Evolutionary conservation across 179 eudicot genomes (phyloP), one percentile per base, ranked within the genome.

Genomic region (Camellia oleifera): DNA sequence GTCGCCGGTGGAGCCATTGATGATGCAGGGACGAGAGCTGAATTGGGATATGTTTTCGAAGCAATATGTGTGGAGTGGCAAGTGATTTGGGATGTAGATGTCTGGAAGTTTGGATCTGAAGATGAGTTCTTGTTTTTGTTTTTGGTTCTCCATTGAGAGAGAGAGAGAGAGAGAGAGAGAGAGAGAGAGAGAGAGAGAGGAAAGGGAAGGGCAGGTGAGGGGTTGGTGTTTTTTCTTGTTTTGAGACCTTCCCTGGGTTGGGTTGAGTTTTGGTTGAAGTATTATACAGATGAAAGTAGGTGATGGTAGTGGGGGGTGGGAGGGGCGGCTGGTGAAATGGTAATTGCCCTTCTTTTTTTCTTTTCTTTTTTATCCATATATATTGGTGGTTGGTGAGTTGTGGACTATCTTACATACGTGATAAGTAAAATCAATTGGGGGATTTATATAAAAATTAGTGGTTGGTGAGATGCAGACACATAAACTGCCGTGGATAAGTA

Each of bases 101-200:
- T 92, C 94, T 2, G 97, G 95, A 5, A 96, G 92, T 72, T 90
- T 94, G 0, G 99, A 96, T 42, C 91, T 84, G 86, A 91, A 96
- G 44, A 94, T 87, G 68, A 81, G 81, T 18, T 94, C 97, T 9
- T 46, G 62, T 5, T 74, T 68, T 20, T 67, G 77, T 52, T 61
- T 85, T 32, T 32, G 40, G 61, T 80, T n/a, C 53, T 85, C 85
- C 83, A 84, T 83, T 75, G 63, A 18, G 61, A 56, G 40, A 32
- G 40, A 32, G 40, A 32, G 40, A 66, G 70, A 66, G 58, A 53
- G 46, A 72, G 63, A 72, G 75, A 71, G 75, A 71, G 75, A 71
- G 58, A 18, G 66, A 4, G 7, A 18, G 6, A 26, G 26, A 26
- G 26, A 26, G 32, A 26, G 32, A 5, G 5, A 23, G 17, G 54